Percentiles rank a stretch among this genome's conserved stretches.
These are phyloP conservation scores for Solioccasus polychromus DNA, from an alignment of 768 basidiomycete species.

Conservation along the genomic window DNA sequence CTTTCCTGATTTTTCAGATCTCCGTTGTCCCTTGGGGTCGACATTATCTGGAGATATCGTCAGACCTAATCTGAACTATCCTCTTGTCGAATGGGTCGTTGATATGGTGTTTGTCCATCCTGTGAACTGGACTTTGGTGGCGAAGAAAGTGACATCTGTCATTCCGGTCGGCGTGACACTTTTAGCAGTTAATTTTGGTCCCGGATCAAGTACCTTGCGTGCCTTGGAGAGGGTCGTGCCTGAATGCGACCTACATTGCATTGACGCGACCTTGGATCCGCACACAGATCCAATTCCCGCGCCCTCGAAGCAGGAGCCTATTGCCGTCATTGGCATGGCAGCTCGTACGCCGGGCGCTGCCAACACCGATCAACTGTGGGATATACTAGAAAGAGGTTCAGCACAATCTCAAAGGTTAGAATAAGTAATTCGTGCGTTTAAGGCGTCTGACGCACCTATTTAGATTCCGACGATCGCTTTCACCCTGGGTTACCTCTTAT, in stretches of 20 bases:
- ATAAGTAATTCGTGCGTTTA: not conserved
- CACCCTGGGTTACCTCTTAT: slow-evolving; percentile 38
- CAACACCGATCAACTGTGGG: slow-evolving; percentile 51
- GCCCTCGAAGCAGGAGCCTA: slow-evolving; percentile 41
- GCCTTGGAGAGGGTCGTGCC: slow-evolving; percentile 37
- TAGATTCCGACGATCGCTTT: slow-evolving; percentile 68
- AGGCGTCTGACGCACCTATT: slow-evolving; percentile 2
- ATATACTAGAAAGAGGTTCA: slow-evolving; percentile 53
- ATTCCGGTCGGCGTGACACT: slow-evolving; percentile 19
- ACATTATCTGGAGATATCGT: slow-evolving; percentile 42
- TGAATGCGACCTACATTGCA: slow-evolving; percentile 12
- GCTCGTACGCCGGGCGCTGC: slow-evolving; percentile 51
- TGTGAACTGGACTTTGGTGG: slow-evolving; percentile 51
- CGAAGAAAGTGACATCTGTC: slow-evolving; percentile 26
- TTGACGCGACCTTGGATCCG: slow-evolving; percentile 14
- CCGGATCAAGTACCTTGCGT: slow-evolving; percentile 40
- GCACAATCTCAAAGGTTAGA: slow-evolving; percentile 55
- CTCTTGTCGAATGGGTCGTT: slow-evolving; percentile 40
- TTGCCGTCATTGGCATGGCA: slow-evolving; percentile 75
- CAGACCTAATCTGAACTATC: slow-evolving; percentile 15
- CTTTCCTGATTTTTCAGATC: slow-evolving; percentile 48
- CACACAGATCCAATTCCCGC: not conserved
- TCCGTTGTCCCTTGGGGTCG: slow-evolving; percentile 48
- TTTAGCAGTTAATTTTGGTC: slow-evolving; percentile 50
- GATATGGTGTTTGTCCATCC: slow-evolving; percentile 44